phyloP scores from a whole-genome alignment of 2,329 filamentous ascomycete species.

The Colletotrichum gigasporum region DNA sequence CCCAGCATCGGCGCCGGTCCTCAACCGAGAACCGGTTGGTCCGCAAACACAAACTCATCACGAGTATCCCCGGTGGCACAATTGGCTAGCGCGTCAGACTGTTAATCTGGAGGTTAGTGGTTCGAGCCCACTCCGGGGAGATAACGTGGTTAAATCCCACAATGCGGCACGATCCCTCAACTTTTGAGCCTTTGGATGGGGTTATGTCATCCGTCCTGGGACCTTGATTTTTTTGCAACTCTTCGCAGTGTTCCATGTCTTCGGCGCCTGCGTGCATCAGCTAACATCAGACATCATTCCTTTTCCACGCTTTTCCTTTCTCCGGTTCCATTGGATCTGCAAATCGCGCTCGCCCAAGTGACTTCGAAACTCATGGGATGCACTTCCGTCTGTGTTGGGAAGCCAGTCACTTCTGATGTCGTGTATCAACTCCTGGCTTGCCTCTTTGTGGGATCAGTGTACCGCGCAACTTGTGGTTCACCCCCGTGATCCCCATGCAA shows the following conservation, averaged over 20 bases:
- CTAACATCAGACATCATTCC: too few species aligned
- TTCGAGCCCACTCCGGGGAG: constrained; percentile 33
- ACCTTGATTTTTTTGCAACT: too few species aligned
- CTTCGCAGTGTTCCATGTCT: background rate
- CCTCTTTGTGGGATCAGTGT: too few species aligned
- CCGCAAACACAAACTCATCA: background rate
- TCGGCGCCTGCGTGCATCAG: background rate
- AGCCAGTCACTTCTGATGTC: too few species aligned
- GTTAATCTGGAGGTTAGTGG: constrained; percentile 33
- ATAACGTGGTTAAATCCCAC: constrained; percentile 12
- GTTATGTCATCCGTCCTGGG: background rate
- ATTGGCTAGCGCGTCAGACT: constrained; percentile 33
- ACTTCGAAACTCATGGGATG: too few species aligned
- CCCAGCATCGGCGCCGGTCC: accelerated
- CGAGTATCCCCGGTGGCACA: constrained; percentile 30
- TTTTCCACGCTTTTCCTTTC: too few species aligned
- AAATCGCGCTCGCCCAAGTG: too few species aligned
- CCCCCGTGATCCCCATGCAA: background rate
- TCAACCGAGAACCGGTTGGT: background rate
- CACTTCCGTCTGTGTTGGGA: too few species aligned
- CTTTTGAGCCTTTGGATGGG: background rate
- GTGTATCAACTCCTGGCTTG: too few species aligned
- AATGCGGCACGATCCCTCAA: accelerated
- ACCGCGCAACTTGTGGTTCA: background rate
- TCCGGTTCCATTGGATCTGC: too few species aligned